Base-by-base conservation (phyloP, 495 filamentous ascomycete species). In the Hypoxylon lienhwacheense region DNA sequence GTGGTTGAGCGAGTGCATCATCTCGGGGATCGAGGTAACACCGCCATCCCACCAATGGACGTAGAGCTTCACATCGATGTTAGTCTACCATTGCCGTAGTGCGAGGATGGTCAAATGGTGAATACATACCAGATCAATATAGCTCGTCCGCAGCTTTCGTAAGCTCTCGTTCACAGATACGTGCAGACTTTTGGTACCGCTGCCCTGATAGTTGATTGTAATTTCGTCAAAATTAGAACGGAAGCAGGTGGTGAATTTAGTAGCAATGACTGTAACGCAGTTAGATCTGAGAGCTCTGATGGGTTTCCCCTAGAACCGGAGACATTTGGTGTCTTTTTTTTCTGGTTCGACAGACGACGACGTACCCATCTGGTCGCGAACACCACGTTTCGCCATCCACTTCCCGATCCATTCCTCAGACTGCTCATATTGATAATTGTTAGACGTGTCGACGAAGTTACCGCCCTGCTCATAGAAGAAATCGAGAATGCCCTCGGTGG, bases 371-470 rank as follows among this genome's bases (percentile, higher is more conserved):
- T 72, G 60, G 14, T 75, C 68, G 33, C 72, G 70, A 22, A 61
- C 60, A 11, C 67, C 67, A 1, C 71, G 67, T 17, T 66, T 68
- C 61, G 63, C 71, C 77, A 90, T 83, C 88, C 88, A 91, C 52
- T 90, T 87, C 12, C 88, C 87, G 40, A 92, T 71, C 85, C 85
- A 89, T 3, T 60, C 58, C 66, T 91, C 88, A 4, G 84, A 86
- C 46, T 89, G 71, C 51, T 81, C 84, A 47, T 68, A 70, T 55
- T 90, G 85, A 71, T 91, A 91, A 66, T 77, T 81, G 62, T 82
- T 87, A 34, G 84, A 70, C 1, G 86, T 90, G 61, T 91, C 87
- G 57, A 91, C 83, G 71, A 90, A 89, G 69, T 91, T 91, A 21
- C 87, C 88, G 19, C 59, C 87, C 17, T 80, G 70, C 5, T 77